Evolutionary conservation across 2,329 filamentous ascomycete species (phyloP), one percentile per base, ranked within the genome.

Genomic region (Cladophialophora bantiana): DNA sequence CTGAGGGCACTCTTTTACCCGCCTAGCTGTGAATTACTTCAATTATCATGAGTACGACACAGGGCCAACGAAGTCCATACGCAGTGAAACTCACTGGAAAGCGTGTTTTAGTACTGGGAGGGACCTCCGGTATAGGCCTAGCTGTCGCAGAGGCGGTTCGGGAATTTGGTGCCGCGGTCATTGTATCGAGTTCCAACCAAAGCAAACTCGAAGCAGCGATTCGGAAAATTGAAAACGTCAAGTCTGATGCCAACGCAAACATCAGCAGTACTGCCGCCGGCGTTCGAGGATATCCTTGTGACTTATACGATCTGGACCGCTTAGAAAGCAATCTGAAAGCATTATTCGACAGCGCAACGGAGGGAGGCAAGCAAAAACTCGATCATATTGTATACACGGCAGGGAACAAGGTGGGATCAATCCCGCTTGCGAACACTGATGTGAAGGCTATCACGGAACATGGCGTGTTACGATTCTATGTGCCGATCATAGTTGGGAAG

Each of bases 341-440:
- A 2, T 75, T 86, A 3, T 79, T 86, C 58, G 74, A 82, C 12
- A 71, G 73, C 12, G 75, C 76, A 4, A 78, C 77, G 0, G 60
- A 66, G 20, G 34, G 61, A 18, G 68, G 64, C n/a, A 64, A 56
- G 6, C 13, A 50, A 4, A 77, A 76, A 32, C 71, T 86, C 35
- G 80, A 86, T 66, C 85, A 86, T 69, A 78, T 86, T 13, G 75
- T 85, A 59, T 81, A 78, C 75, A 85, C 84, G 0, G 84, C 85
- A 0, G 85, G 82, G 26, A 81, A 85, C 65, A 42, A 63, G 4
- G 55, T 72, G 2, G 12, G 38, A 2, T 13, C 68, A 1, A 63
- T 60, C 0, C 74, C 75, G 12, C 76, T 83, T 7, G 72, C 79
- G 4, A 42, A 66, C 0, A 72, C 71, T 1, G 35, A 52, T 26